Base-by-base conservation (phyloP, 176 grass and related monocot genomes). In the Oryza glaberrima region DNA sequence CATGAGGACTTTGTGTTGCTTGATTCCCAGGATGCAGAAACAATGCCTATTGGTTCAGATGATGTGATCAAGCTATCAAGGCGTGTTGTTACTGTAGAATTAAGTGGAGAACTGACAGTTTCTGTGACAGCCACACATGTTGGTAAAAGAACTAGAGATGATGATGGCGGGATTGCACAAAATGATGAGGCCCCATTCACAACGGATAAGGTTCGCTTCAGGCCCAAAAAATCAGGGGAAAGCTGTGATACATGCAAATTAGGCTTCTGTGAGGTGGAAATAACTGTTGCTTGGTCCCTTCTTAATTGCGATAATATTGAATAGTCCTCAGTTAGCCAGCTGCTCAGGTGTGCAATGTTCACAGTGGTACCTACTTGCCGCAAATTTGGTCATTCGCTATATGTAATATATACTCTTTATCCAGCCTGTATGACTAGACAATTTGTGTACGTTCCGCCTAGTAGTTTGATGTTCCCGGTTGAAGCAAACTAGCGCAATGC, bases 191-290 rank as follows among this genome's bases (percentile, higher is more conserved):
- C 10, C 65, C 16, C 3, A 0, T 35, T 9, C 9, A 9, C 5
- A 9, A 17, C 2, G 6, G 51, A 11, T 11, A 15, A 7, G 9
- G 49, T 22, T 40, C 1, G 4, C 1, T 79, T 79, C 61, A 32
- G 16, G 25, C 22, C 61, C 7, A 1, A 4, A 43, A 30, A n/a
- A 4, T 25, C 68, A 1, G n/a, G 68, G 15, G 5, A 16, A 15
- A 63, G n/a, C 16, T 9, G 10, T 12, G n/a, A 14, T 45, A 72
- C 1, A 41, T 82, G 80, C 26, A 15, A n/a, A 3, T 51, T 82
- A 43, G 79, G 49, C 49, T 72, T 60, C 48, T 81, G 79, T 60
- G 34, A 26, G 67, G 30, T 81, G 34, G 14, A 43, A 71, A 40
- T 40, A 0, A 40, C 38, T 40, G 38, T 40, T 40, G 38, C 38